phyloP scores from a whole-genome alignment of 495 filamentous ascomycete species.

The Amphirosellinia nigrospora region DNA sequence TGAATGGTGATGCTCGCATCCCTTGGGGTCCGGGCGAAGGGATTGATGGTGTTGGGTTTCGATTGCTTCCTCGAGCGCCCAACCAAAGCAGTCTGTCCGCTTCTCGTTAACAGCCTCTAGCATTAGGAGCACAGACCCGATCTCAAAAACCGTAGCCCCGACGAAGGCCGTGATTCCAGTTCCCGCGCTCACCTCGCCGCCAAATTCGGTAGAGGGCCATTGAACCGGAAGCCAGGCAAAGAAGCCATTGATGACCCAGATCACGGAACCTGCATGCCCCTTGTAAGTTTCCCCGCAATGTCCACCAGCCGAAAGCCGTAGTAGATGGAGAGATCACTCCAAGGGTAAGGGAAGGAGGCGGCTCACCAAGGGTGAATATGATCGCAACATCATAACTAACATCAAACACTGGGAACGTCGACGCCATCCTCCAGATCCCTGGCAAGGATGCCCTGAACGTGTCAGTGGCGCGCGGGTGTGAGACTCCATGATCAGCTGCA shows the following conservation, averaged over 20 bases:
- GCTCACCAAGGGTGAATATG: constrained; percentile 64
- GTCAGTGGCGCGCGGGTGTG: constrained; percentile 53
- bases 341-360: neutral
- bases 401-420: constrained; percentile 68
- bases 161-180: constrained; percentile 72
- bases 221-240: constrained; percentile 69
- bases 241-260: constrained; percentile 74
- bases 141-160: constrained; percentile 72
- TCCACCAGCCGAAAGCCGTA: neutral
- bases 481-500: constrained; percentile 35
- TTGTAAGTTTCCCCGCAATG: neutral
- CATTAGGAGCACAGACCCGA: constrained; percentile 68
- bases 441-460: constrained; percentile 44
- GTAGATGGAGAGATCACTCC: neutral
- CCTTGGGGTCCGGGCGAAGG: constrained; percentile 39
- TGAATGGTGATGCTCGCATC: constrained; percentile 62
- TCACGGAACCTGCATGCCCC: constrained; percentile 47
- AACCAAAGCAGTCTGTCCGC: constrained; percentile 71
- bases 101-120: constrained; percentile 75
- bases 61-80: constrained; percentile 62
- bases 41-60: constrained; percentile 40
- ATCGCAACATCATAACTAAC: constrained; percentile 70
- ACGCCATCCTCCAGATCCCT: constrained; percentile 63
- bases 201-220: constrained; percentile 61
- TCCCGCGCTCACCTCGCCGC: constrained; percentile 54